Base-by-base conservation (phyloP, 208 protist genomes). In the Wallacemonas sp. region DNA sequence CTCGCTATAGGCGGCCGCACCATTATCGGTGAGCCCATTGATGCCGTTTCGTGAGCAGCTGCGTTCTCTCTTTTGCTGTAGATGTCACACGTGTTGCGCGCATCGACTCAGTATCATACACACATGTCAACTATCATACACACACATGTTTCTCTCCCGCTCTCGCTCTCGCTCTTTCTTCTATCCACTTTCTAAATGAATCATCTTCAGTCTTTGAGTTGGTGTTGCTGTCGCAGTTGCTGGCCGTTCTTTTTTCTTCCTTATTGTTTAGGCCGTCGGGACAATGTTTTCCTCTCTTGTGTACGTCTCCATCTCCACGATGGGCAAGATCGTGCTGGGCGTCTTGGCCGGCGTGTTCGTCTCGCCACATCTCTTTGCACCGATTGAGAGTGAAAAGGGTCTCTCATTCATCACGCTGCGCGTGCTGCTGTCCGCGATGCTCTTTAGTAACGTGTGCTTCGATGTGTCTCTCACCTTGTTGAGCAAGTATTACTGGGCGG, bases 401-500 rank as follows among this genome's bases (percentile, higher is more conserved):
- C 56, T 76, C 36, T 71, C 71, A 17, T 71, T 71, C 58, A 76
- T 76, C 9, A 61, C 64, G 6, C 52, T 76, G 17, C 62, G 64
- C 27, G 32, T 76, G 2, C 44, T 71, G 12, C 58, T 76, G 16
- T 61, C 71, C 2, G 65, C 54, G 48, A 71, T 76, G 71, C 58
- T 76, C 39, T 76, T 76, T 27, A 44, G 41, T 52, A 68, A 71
- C 48, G 38, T 71, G 29, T 61, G 65, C 38, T 39, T 46, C 11
- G 70, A 74, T 46, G 43, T 85, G 23, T 75, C 73, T 14, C 67
- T 70, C 23, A 49, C 60, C 11, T 56, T 78, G 61, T 46, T 85
- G 39, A n/a, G 52, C 16, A 66, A 68, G 38, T 85, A 81, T 32
- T 85, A 75, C 48, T 80, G 72, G 75, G 78, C 74, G 2, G 66